A percentile compares a stretch with the other conserved stretches of the same genome.
Conservation (phyloP, 139 green algal genomes). For the Tetraselmis chui region DNA sequence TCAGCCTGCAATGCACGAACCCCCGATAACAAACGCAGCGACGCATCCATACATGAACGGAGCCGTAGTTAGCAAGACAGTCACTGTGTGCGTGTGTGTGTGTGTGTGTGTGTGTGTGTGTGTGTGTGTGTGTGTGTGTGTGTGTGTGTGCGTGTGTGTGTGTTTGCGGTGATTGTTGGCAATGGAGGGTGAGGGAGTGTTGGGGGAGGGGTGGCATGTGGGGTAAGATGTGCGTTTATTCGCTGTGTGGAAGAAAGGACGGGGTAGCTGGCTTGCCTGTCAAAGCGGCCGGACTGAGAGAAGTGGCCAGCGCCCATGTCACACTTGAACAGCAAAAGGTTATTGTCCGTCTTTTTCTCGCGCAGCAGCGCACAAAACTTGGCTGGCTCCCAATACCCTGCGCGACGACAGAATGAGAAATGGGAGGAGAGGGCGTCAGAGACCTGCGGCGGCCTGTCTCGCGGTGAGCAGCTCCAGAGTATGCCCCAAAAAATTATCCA, state of each 20-base stretch:
- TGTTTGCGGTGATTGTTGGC: no score
- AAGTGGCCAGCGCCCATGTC: slow-evolving; percentile 66
- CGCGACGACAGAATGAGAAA: no score
- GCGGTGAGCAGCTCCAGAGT: background rate
- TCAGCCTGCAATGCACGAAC: no score
- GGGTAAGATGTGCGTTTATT: background rate
- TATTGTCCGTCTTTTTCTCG: slow-evolving; percentile 6
- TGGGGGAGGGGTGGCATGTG: slow-evolving; percentile 1
- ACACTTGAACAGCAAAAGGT: slow-evolving; percentile 66
- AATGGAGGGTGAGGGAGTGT: background rate
- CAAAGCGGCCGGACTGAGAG: slow-evolving; percentile 54
- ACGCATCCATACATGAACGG: slow-evolving; percentile 16
- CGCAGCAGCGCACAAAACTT: slow-evolving; percentile 50
- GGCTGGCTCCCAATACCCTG: slow-evolving; percentile 62
- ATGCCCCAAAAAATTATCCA: background rate
- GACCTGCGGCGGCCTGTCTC: no score
- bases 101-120: no score
- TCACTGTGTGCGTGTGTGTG: no score
- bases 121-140: no score
- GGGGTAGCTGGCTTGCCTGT: slow-evolving; percentile 8
- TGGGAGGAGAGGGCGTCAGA: no score
- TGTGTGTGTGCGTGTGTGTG: no score
- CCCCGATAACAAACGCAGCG: no score
- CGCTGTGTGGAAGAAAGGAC: background rate
- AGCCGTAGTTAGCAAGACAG: no score